These are phyloP conservation scores for Patellifolia procumbens DNA, from an alignment of 179 eudicot species.

Conservation along the genomic window DNA sequence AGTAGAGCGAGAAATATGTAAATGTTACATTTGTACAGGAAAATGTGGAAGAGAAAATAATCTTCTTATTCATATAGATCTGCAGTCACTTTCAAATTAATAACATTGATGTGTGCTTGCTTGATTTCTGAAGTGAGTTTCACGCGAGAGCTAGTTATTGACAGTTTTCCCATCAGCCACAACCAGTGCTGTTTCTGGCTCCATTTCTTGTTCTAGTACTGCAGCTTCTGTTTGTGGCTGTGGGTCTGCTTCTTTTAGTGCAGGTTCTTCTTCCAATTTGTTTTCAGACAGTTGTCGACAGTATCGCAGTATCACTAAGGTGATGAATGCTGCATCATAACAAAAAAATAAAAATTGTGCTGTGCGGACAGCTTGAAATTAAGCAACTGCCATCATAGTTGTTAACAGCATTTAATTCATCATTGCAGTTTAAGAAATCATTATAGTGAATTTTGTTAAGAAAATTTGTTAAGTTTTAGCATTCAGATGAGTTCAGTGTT, in stretches of 20 bases:
- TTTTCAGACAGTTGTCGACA: constrained; percentile 42
- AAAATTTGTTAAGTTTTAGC: neutral
- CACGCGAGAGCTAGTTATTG: too few species aligned
- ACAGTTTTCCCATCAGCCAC: constrained; percentile 28
- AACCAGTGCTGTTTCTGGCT: constrained; percentile 44
- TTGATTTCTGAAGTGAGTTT: too few species aligned
- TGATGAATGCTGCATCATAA: constrained; percentile 58
- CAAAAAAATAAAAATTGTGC: too few species aligned
- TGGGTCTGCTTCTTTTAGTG: constrained; percentile 28
- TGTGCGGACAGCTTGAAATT: neutral
- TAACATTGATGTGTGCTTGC: too few species aligned
- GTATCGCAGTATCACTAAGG: constrained; percentile 65
- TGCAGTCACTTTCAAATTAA: constrained; percentile 16
- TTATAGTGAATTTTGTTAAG: neutral
- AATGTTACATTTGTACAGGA: constrained; percentile 32
- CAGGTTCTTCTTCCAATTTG: constrained; percentile 27
- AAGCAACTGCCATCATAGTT: too few species aligned
- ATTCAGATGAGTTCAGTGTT: too few species aligned
- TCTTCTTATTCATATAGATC: constrained; percentile 2
- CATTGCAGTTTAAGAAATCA: too few species aligned
- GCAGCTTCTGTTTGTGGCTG: constrained; percentile 30
- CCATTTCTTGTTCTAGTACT: constrained; percentile 33
- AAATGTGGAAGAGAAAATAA: constrained; percentile 10
- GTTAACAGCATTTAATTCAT: too few species aligned
- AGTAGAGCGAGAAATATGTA: too few species aligned